Conservation (phyloP, 441 rosid genomes). For the Erodium texanum region DNA sequence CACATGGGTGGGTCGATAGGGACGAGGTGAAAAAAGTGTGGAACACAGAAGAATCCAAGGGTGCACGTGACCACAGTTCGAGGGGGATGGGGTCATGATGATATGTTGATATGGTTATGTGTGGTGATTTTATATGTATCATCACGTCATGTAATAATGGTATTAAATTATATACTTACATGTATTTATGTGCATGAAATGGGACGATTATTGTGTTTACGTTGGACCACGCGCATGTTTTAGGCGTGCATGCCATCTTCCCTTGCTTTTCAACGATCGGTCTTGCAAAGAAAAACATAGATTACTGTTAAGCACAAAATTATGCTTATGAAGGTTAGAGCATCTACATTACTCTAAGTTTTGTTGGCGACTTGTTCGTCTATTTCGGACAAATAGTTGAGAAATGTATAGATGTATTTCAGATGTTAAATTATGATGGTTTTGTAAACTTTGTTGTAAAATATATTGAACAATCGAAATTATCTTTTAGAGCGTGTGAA, state of each 20-base stretch:
- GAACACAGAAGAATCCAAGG: constrained; percentile 23
- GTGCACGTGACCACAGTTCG: constrained; percentile 33
- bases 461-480: too few species aligned
- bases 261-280: too few species aligned
- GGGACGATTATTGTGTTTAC: neutral
- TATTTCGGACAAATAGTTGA: too few species aligned
- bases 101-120: neutral
- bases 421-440: too few species aligned
- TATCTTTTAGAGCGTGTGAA: too few species aligned
- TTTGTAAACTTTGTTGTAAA: too few species aligned
- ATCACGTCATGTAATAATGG: neutral
- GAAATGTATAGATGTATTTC: too few species aligned
- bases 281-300: too few species aligned
- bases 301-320: too few species aligned
- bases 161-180: neutral
- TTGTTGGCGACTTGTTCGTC: too few species aligned
- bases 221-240: constrained; percentile 5
- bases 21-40: constrained; percentile 9
- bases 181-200: neutral
- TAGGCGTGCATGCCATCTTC: neutral
- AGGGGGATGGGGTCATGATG: constrained; percentile 1
- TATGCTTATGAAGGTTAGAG: too few species aligned
- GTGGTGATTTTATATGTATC: neutral
- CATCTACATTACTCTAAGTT: too few species aligned
- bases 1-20: constrained; percentile 20